Percentiles rank a stretch among this genome's conserved stretches.
Conservation (phyloP, 257 asterid genomes). For the Nemophila menziesii region DNA sequence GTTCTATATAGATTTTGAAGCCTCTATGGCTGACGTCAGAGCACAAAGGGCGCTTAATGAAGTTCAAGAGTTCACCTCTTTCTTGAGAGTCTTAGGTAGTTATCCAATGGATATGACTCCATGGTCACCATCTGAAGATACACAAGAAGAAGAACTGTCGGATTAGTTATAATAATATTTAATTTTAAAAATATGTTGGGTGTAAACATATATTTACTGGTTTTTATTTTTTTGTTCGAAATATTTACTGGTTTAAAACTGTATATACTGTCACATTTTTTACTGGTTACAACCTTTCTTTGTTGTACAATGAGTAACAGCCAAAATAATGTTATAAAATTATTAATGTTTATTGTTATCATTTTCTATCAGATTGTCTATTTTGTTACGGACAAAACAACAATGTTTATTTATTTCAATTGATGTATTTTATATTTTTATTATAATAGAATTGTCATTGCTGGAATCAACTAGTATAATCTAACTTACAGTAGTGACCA, state of each 20-base stretch:
- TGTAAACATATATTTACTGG: too few species aligned
- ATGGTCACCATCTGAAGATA: slow-evolving; percentile 38
- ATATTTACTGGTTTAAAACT: not conserved
- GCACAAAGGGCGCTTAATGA: slow-evolving; percentile 89
- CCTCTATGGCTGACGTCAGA: slow-evolving; percentile 80
- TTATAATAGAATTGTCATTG: too few species aligned
- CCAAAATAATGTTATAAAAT: not conserved
- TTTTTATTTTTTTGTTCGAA: too few species aligned
- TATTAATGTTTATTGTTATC: not conserved
- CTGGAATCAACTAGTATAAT: too few species aligned
- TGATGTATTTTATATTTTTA: too few species aligned
- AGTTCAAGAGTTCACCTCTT: slow-evolving; percentile 85
- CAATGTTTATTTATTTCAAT: too few species aligned
- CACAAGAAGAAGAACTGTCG: not conserved
- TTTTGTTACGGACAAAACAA: too few species aligned
- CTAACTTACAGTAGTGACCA: too few species aligned
- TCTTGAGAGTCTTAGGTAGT: slow-evolving; percentile 81
- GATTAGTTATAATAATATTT: not conserved
- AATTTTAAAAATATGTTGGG: not conserved
- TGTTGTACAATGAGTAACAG: not conserved
- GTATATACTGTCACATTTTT: not conserved
- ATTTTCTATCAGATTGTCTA: too few species aligned
- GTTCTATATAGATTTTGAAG: slow-evolving; percentile 81
- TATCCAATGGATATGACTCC: slow-evolving; percentile 96
- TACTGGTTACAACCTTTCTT: not conserved